A percentile compares a stretch with the other conserved stretches of the same genome.
Conservation (phyloP, 176 grass and related monocot species). For the Carex parvula region DNA sequence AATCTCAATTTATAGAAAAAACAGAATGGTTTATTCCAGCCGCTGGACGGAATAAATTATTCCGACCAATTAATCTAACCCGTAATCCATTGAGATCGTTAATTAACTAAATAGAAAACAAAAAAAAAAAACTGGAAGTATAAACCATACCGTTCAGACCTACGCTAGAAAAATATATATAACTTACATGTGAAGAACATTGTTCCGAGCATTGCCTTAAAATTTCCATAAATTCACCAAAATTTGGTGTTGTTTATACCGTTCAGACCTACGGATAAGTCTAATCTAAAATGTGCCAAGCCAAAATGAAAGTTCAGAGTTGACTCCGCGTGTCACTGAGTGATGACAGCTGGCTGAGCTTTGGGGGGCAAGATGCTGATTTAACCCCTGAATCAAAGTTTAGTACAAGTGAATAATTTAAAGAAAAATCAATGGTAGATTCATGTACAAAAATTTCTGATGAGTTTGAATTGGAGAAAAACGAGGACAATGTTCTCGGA, state of each 20-base stretch:
- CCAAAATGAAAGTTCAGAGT: neutral
- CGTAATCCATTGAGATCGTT: too few species aligned
- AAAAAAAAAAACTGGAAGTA: too few species aligned
- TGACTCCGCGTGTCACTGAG: neutral
- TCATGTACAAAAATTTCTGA: constrained; percentile 18
- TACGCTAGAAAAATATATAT: too few species aligned
- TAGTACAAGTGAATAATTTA: neutral
- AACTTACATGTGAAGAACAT: constrained; percentile 30
- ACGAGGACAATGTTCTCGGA: neutral
- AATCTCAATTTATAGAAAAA: too few species aligned
- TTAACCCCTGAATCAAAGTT: constrained; percentile 20
- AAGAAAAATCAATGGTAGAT: neutral
- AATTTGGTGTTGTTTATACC: neutral
- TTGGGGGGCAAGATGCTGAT: neutral
- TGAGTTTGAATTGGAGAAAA: constrained; percentile 15
- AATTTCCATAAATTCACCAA: constrained; percentile 35
- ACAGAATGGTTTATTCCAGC: too few species aligned
- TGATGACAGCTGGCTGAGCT: constrained; percentile 5
- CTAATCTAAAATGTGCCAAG: neutral
- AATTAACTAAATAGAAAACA: too few species aligned
- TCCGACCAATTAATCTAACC: too few species aligned
- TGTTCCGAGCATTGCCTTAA: constrained; percentile 28
- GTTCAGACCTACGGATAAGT: neutral
- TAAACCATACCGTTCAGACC: too few species aligned
- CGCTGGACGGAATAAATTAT: too few species aligned